Conservation (phyloP, 2,329 filamentous ascomycete species). For the Alternaria sp. region DNA sequence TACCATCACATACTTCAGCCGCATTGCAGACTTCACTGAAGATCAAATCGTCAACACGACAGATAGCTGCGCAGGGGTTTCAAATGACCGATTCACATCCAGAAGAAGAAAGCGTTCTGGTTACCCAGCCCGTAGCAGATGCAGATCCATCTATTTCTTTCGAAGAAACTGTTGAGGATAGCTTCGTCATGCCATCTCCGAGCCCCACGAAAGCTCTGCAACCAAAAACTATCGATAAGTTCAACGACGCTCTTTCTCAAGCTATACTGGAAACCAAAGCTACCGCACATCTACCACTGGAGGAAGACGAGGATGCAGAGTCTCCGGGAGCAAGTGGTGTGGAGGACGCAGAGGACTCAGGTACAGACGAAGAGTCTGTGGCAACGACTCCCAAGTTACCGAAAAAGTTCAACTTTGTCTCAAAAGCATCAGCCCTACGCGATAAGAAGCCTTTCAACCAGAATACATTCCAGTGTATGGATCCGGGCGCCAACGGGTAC, state of each 20-base stretch:
- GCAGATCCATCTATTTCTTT: slow-evolving; percentile 5
- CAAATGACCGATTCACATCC: slow-evolving; percentile 51
- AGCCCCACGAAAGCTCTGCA: slow-evolving; percentile 9
- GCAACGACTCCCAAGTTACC: slow-evolving; percentile 26
- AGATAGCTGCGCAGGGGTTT: slow-evolving; percentile 48
- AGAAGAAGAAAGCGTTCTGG: slow-evolving; percentile 43
- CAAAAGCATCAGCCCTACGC: slow-evolving; percentile 14
- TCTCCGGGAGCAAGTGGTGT: slow-evolving; percentile 38
- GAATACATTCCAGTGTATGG: slow-evolving; percentile 67
- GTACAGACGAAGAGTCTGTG: slow-evolving; percentile 33
- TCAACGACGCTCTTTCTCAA: slow-evolving; percentile 67
- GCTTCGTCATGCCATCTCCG: slow-evolving; percentile 34
- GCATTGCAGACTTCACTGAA: slow-evolving; percentile 55
- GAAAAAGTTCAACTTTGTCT: slow-evolving; percentile 16
- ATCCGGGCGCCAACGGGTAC: slow-evolving; percentile 59
- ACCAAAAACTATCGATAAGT: slow-evolving; percentile 8
- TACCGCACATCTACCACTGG: slow-evolving; percentile 64
- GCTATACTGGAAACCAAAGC: slow-evolving; percentile 70
- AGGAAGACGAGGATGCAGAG: slow-evolving; percentile 50
- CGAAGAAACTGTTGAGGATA: slow-evolving; percentile 42
- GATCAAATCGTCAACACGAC: slow-evolving; percentile 59
- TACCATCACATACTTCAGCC: slow-evolving; percentile 13
- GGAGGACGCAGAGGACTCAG: slow-evolving; percentile 31
- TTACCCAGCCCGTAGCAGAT: slow-evolving; percentile 16
- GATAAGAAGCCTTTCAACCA: slow-evolving; percentile 41